phyloP scores from a whole-genome alignment of 2,329 filamentous ascomycete species.

The Fusarium tricinctum region DNA sequence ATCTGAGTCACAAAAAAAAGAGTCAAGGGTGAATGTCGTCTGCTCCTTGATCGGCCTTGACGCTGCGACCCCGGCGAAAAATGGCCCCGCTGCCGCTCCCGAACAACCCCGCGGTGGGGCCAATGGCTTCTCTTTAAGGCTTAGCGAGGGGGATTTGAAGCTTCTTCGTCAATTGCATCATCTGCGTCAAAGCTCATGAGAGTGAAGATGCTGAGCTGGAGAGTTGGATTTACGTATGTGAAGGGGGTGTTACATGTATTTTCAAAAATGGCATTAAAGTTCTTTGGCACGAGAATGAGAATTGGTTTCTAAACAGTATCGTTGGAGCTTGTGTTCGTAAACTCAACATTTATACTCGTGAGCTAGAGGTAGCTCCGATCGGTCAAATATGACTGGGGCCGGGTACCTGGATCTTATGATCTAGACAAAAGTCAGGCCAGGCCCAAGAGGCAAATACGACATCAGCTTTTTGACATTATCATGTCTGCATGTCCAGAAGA shows the following conservation, averaged over 20 bases:
- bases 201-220: not conserved
- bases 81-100: conserved; percentile 44
- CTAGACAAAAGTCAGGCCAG: not conserved
- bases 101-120: conserved; percentile 28
- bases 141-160: conserved; percentile 26
- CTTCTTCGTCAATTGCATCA: conserved; percentile 29
- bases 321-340: not conserved
- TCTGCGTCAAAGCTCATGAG: conserved; percentile 15
- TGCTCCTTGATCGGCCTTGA: conserved; percentile 38
- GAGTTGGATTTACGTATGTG: not conserved
- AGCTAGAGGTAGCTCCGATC: not conserved
- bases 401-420: not conserved
- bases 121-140: conserved; percentile 1
- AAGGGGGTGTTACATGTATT: too few species aligned
- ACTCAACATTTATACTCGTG: not conserved
- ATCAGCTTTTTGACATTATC: not conserved
- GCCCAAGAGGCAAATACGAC: not conserved
- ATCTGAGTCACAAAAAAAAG: conserved; percentile 46
- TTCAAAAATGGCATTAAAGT: not conserved
- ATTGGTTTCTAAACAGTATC: not conserved
- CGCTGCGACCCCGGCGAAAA: conserved; percentile 31
- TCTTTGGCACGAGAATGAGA: not conserved
- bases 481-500: not conserved
- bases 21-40: conserved; percentile 22
- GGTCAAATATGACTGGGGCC: not conserved